Base-by-base conservation (phyloP, 176 grass and related monocot species). In the Chrysopogon serrulatus region DNA sequence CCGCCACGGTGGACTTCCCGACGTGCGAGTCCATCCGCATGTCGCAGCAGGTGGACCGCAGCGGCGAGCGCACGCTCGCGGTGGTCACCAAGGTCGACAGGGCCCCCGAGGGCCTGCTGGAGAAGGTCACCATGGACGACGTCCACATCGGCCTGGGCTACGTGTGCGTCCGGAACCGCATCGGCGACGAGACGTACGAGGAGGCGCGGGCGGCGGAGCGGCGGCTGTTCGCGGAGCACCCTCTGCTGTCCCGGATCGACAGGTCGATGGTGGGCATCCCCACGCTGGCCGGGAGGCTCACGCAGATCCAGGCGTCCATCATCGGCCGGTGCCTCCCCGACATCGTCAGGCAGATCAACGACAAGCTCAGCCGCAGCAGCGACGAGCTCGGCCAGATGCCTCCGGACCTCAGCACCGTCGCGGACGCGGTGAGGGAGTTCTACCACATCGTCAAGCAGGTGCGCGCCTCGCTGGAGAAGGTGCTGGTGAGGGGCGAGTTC, bases 261-360 rank as follows among this genome's bases (percentile, higher is more conserved):
- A 87, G 74, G 82, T 54, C 65, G n/a, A 94, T 88, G 57, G 85
- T 88, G 8, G 92, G 89, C 4, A 81, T 91, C 0, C 86, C 83
- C 0, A 47, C 70, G 28, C 88, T 94, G 4, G 92, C 92, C 0
- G 61, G 62, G 16, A 0, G 83, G 5, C 86, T 94, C 0, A 41
- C 49, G 68, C 60, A 87, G 45, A 91, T 94, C 0, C 88, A 91
- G 69, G 79, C 82, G 0, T 5, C 86, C 2, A 91, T 73, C 28
- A 91, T 91, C 8, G 57, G 69, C 12, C 47, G 26, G 11, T 86
- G 86, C 32, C 68, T 94, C 2, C 92, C 92, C 0, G 89, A 84
- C 36, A 94, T 91, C 3, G 83, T 86, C 0, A 86, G 40, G 45
- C 84, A 94, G 30, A 94, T 94, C 41, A 86, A 88, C 39, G 86